Evolutionary conservation across 441 rosid species (phyloP), one percentile per base, ranked within the genome.

Genomic region (Lepidium campestre): DNA sequence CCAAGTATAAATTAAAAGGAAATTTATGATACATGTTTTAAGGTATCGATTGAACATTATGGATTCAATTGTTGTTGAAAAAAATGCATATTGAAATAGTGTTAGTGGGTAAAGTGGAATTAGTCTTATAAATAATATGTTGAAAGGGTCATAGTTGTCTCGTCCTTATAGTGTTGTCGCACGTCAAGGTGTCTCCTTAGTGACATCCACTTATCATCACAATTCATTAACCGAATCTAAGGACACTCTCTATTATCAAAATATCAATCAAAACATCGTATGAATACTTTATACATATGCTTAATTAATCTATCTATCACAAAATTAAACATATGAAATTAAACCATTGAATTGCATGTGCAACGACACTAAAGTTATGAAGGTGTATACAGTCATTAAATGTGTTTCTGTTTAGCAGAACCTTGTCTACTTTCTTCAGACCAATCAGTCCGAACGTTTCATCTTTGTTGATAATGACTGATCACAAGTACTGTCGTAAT

Each of bases 131-230:
- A 49, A 35, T 72, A 40, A 55, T 46, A 50, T 41, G 67, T 35
- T 48, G 55, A 7, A 52, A 65, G 75, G 62, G 71, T 50, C 71
- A 58, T 41, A 72, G 50, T 42, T 66, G 76, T 72, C 67, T 52
- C 44, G 60, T 58, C 67, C 62, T 58, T 35, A 65, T 52, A 72
- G 72, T 72, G 76, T 52, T 50, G 76, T 72, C 72, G 50, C 48
- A 58, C 76, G 72, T 72, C 76, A 44, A 58, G 7, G 56, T 58
- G 76, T 72, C 71, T 59, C 66, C 76, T 29, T 72, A 58, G 76
- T 72, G 76, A 72, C 76, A 58, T 59, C 67, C 76, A 72, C 50
- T 72, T 65, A 65, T 72, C 76, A 72, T 72, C 71, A 59, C 67
- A 42, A 72, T 59, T 50, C 36, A 27, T 25, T 22, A 44, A 44